Evolutionary conservation across 2,329 filamentous ascomycete genomes (phyloP).

Genomic region (Orbilia oligospora): DNA sequence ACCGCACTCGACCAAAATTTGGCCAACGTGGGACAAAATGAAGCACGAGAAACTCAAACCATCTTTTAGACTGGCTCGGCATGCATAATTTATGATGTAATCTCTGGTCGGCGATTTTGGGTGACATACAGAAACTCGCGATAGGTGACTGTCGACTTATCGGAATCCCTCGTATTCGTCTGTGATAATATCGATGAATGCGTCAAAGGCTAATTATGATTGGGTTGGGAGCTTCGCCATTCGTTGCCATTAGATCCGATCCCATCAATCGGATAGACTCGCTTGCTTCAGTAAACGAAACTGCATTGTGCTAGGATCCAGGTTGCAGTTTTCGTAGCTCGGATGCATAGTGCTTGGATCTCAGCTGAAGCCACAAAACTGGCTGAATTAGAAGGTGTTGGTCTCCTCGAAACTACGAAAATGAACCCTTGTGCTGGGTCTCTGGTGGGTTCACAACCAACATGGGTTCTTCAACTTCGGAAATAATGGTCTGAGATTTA

Average conservation of each 20-base stretch:
- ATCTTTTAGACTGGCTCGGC: slow-evolving; percentile 14
- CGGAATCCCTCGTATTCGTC: slow-evolving; percentile 27
- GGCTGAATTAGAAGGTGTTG: slow-evolving; percentile 16
- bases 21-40: slow-evolving; percentile 25
- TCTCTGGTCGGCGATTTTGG: slow-evolving; percentile 55
- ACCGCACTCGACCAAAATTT: slow-evolving; percentile 29
- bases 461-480: slow-evolving; percentile 12
- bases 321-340: slow-evolving; percentile 29
- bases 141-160: slow-evolving; percentile 41
- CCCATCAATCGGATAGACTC: slow-evolving; percentile 41
- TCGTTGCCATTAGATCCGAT: slow-evolving; percentile 20
- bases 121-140: slow-evolving; percentile 27
- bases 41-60: slow-evolving; percentile 25
- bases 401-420: slow-evolving; percentile 6
- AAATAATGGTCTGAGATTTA: slow-evolving; percentile 22
- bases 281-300: slow-evolving; percentile 43
- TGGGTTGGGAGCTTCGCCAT: slow-evolving; percentile 20
- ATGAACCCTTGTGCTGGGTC: slow-evolving; percentile 34
- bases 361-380: slow-evolving; percentile 36
- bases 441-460: slow-evolving; percentile 6
- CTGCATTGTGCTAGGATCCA: slow-evolving; percentile 43
- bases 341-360: slow-evolving; percentile 19
- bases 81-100: slow-evolving; percentile 59
- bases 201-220: slow-evolving; percentile 1
- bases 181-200: slow-evolving; percentile 24